These are phyloP conservation scores for Globisporangium uncinulatum DNA, from an alignment of 352 stramenopile species.

Conservation along the genomic window DNA sequence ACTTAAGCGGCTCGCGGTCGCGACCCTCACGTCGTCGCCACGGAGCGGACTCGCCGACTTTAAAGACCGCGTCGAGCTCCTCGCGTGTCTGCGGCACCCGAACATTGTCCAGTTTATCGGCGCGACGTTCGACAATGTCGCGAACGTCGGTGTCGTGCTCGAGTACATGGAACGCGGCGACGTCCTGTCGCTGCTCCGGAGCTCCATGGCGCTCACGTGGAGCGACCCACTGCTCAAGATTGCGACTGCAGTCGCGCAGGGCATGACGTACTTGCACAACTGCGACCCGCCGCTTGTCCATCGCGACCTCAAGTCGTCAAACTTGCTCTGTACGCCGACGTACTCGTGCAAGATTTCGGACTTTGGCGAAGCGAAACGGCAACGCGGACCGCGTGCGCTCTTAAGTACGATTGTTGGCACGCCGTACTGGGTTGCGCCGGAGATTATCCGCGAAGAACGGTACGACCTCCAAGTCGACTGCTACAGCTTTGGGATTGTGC, in stretches of 20 bases:
- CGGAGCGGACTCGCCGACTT: constrained; percentile 45
- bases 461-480: constrained; percentile 76
- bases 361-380: constrained; percentile 71
- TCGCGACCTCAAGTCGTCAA: constrained; percentile 79
- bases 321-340: constrained; percentile 64
- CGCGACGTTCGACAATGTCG: constrained; percentile 83
- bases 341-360: constrained; percentile 82
- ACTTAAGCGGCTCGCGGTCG: constrained; percentile 82
- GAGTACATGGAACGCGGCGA: constrained; percentile 88
- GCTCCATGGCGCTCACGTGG: constrained; percentile 72
- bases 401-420: constrained; percentile 85
- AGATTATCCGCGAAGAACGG: constrained; percentile 83
- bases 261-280: constrained; percentile 78
- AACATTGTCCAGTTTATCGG: constrained; percentile 89
- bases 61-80: constrained; percentile 80
- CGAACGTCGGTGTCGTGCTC: constrained; percentile 86
- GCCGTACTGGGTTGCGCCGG: constrained; percentile 81
- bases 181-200: constrained; percentile 74
- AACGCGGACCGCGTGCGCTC: constrained; percentile 48
- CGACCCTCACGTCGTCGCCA: constrained; percentile 67
- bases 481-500: constrained; percentile 87
- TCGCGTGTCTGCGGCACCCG: constrained; percentile 78
- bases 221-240: constrained; percentile 79
- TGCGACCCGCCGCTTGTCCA: constrained; percentile 74
- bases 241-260: constrained; percentile 74